phyloP scores from a whole-genome alignment of 768 basidiomycete species.

The Boletus vermiculosoides region DNA sequence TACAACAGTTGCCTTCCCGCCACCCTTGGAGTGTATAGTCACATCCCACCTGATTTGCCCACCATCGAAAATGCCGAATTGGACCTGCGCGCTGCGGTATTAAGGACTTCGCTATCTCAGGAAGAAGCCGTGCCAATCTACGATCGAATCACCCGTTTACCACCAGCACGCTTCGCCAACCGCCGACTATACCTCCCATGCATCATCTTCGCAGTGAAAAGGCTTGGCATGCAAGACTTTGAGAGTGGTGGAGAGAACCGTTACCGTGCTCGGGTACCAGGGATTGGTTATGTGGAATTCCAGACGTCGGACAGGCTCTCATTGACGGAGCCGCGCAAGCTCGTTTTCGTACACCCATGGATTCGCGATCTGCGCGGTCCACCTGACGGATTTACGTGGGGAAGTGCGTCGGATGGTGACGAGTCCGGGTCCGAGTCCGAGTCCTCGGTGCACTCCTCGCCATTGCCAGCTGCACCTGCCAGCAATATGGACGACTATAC shows the following conservation, averaged over 20 bases:
- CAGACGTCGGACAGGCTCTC: neutral
- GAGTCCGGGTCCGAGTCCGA: neutral
- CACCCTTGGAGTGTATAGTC: neutral
- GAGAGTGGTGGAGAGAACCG: neutral
- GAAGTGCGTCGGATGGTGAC: neutral
- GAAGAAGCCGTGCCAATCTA: neutral
- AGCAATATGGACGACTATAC: neutral
- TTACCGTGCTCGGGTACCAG: slow-evolving; percentile 2
- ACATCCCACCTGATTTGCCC: neutral
- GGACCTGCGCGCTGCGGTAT: neutral
- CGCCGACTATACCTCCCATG: slow-evolving; percentile 1
- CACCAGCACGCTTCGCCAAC: neutral
- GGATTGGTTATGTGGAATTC: slow-evolving; percentile 1
- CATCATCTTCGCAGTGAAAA: neutral
- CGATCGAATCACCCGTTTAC: neutral
- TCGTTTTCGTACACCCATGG: slow-evolving; percentile 8
- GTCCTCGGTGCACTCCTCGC: neutral
- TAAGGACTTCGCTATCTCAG: neutral
- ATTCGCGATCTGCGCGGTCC: slow-evolving; percentile 1
- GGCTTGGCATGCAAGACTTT: neutral
- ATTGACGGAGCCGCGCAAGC: neutral
- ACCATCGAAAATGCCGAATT: neutral
- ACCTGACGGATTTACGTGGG: neutral
- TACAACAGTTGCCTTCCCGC: slow-evolving; percentile 12
- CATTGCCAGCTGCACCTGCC: neutral